A percentile compares a stretch with the other conserved stretches of the same genome.
These are phyloP conservation scores for Exsudoporus frostii DNA, from an alignment of 768 basidiomycete genomes.

Conservation along the genomic window DNA sequence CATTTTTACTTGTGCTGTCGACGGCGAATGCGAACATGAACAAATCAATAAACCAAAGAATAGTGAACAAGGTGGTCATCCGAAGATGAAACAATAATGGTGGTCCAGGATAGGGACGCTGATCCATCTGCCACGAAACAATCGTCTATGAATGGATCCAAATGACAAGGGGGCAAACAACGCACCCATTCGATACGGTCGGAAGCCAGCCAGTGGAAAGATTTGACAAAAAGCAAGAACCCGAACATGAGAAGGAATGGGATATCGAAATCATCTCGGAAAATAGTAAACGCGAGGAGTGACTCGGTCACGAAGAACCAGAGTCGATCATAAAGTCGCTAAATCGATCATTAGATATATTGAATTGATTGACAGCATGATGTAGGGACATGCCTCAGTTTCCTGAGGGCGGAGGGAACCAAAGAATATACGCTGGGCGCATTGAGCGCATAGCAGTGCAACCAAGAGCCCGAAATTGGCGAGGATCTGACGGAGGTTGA, in stretches of 20 bases:
- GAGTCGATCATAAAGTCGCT: conserved; percentile 93
- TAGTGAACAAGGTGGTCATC: conserved; percentile 66
- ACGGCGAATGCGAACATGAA: conserved; percentile 77
- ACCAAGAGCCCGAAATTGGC: conserved; percentile 87
- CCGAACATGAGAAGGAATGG: conserved; percentile 92
- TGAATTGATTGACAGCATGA: not conserved
- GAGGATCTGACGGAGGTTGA: conserved; percentile 55
- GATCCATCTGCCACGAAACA: conserved; percentile 83
- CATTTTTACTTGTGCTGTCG: conserved; percentile 74
- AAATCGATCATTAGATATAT: not conserved
- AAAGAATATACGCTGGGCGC: conserved; percentile 87
- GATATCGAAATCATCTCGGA: conserved; percentile 93
- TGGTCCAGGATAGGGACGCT: conserved; percentile 85
- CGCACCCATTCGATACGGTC: conserved; percentile 96
- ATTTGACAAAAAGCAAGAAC: conserved; percentile 91
- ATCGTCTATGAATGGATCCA: not conserved
- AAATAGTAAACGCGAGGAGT: conserved; percentile 93
- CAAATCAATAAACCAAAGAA: conserved; percentile 74
- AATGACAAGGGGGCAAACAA: conserved; percentile 5
- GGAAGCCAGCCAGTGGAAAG: conserved; percentile 95
- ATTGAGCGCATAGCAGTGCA: conserved; percentile 70
- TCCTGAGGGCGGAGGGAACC: conserved; percentile 84
- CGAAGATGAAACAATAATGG: conserved; percentile 81
- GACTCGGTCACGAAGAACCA: conserved; percentile 99
- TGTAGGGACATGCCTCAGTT: conserved; percentile 66